These are phyloP conservation scores for Zoysia matrella DNA, from an alignment of 202 grass and related monocot species.

Conservation along the genomic window DNA sequence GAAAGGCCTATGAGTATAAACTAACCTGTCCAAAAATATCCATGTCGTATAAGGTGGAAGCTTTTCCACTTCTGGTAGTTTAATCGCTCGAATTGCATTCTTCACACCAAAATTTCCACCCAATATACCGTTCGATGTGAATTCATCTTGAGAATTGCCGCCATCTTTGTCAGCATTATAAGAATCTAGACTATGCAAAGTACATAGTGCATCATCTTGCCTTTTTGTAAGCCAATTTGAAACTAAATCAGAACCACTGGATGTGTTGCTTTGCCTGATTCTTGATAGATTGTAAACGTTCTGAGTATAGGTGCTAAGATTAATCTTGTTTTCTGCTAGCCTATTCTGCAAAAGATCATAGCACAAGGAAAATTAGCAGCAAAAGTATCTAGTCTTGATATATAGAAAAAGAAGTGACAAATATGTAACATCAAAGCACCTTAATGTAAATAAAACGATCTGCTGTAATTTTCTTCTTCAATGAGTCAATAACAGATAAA, in stretches of 20 bases:
- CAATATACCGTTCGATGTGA: constrained; percentile 62
- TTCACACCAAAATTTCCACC: constrained; percentile 67
- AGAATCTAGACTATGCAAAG: constrained; percentile 62
- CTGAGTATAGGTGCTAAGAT: constrained; percentile 73
- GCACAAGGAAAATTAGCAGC: constrained; percentile 17
- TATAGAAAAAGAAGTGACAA: background rate
- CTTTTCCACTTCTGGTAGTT: constrained; percentile 74
- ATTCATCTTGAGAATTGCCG: constrained; percentile 75
- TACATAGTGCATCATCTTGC: constrained; percentile 76
- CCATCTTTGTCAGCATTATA: constrained; percentile 64
- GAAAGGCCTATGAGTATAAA: constrained; percentile 41
- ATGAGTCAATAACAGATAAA: constrained; percentile 70
- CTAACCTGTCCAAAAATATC: constrained; percentile 96
- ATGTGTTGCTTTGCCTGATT: constrained; percentile 65
- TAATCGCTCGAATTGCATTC: constrained; percentile 68
- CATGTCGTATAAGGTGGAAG: constrained; percentile 94
- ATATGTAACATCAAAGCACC: constrained; percentile 56
- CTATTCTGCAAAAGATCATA: constrained; percentile 70
- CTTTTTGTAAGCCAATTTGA: constrained; percentile 80
- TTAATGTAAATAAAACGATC: constrained; percentile 86
- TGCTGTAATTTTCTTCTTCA: constrained; percentile 84
- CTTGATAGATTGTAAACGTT: constrained; percentile 74
- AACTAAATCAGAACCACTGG: constrained; percentile 59
- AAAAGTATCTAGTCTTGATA: constrained; percentile 16
- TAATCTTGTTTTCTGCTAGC: constrained; percentile 78